phyloP scores from a whole-genome alignment of 2,329 filamentous ascomycete genomes.

The Phialophora expanda region DNA sequence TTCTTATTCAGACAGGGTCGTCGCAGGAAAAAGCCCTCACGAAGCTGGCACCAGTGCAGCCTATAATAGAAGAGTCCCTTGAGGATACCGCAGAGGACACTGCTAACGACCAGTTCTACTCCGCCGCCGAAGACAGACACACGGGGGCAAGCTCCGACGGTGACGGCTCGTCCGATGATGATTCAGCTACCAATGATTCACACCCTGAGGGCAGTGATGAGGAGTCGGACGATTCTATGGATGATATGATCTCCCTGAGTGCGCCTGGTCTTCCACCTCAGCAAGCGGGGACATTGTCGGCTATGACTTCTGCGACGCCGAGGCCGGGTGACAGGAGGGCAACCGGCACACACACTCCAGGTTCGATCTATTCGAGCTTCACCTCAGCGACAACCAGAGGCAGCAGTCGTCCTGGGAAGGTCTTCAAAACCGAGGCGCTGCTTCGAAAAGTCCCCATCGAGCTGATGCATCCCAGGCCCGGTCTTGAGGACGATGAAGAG shows the following conservation, averaged over 20 bases:
- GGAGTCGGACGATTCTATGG: slow-evolving; percentile 78
- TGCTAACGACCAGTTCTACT: slow-evolving; percentile 89
- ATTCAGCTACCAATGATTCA: slow-evolving; percentile 63
- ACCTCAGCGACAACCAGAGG: slow-evolving; percentile 81
- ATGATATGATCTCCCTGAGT: slow-evolving; percentile 89
- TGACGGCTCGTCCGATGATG: slow-evolving; percentile 62
- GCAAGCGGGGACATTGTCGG: slow-evolving; percentile 77
- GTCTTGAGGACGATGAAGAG: slow-evolving; percentile 82
- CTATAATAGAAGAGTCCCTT: slow-evolving; percentile 64
- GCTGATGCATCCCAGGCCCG: slow-evolving; percentile 81
- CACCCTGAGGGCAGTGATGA: slow-evolving; percentile 68
- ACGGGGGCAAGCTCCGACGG: slow-evolving; percentile 55
- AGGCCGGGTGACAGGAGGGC: slow-evolving; percentile 72
- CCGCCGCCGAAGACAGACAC: slow-evolving; percentile 78
- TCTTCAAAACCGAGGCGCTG: slow-evolving; percentile 83
- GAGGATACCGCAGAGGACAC: slow-evolving; percentile 75
- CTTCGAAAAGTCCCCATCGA: slow-evolving; percentile 74
- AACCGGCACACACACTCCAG: slow-evolving; percentile 79
- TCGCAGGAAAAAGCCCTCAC: slow-evolving; percentile 50
- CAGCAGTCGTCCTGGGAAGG: slow-evolving; percentile 72
- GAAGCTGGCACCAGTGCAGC: slow-evolving; percentile 53
- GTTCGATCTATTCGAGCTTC: slow-evolving; percentile 86
- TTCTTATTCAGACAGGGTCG: slow-evolving; percentile 66
- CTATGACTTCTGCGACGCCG: slow-evolving; percentile 79
- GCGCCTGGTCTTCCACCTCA: slow-evolving; percentile 79